These are phyloP conservation scores for Leishmania tarentolae DNA, from an alignment of 208 protist species.

Conservation along the genomic window DNA sequence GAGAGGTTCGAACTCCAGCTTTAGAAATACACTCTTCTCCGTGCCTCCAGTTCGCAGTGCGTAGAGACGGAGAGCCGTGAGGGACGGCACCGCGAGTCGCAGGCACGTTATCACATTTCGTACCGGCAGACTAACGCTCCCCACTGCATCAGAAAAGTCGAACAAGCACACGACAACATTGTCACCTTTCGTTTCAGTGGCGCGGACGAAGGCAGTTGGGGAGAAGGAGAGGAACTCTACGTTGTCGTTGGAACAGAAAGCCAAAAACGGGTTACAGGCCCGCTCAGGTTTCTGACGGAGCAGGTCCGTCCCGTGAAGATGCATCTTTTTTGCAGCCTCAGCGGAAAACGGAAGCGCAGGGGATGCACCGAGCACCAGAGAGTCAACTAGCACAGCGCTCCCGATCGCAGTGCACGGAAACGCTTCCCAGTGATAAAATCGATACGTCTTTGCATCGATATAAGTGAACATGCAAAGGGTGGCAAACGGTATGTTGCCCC, in stretches of 20 bases:
- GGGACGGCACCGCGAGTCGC: slow-evolving; percentile 43
- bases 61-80: slow-evolving; percentile 42
- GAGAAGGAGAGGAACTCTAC: slow-evolving; percentile 33
- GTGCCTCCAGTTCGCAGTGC: slow-evolving; percentile 47
- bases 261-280: slow-evolving; percentile 54
- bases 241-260: slow-evolving; percentile 2
- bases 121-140: slow-evolving; percentile 38
- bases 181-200: neutral
- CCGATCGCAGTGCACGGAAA: slow-evolving; percentile 86
- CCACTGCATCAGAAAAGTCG: slow-evolving; percentile 40
- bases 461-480: slow-evolving; percentile 90
- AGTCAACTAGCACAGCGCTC: slow-evolving; percentile 29
- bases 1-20: slow-evolving; percentile 42
- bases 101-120: slow-evolving; percentile 70
- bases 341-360: slow-evolving; percentile 18
- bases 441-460: slow-evolving; percentile 95
- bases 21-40: slow-evolving; percentile 40
- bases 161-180: slow-evolving; percentile 37
- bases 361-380: slow-evolving; percentile 16
- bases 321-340: slow-evolving; percentile 22
- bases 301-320: slow-evolving; percentile 26
- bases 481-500: slow-evolving; percentile 43
- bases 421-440: slow-evolving; percentile 94
- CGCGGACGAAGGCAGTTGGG: slow-evolving; percentile 5
- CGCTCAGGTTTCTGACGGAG: slow-evolving; percentile 35